Base-by-base conservation (phyloP, 2,329 filamentous ascomycete genomes). In the Fusarium stilboides region DNA sequence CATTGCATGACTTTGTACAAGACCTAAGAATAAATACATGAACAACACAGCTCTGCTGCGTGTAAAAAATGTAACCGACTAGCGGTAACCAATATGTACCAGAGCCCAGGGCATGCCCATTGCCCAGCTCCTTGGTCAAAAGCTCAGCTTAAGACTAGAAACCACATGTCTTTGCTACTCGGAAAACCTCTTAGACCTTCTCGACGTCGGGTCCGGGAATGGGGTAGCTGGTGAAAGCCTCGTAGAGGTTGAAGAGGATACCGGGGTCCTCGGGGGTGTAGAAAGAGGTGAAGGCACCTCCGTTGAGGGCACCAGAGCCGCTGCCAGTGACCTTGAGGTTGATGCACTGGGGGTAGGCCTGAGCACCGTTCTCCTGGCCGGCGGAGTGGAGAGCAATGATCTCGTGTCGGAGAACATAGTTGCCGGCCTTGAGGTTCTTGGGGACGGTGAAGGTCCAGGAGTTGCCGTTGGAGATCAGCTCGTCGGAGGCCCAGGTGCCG, bases 321-420 rank as follows among this genome's bases (percentile, higher is more conserved):
- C 77, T 75, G 40, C 84, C 84, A 46, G 78, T 81, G 49, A 86
- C 79, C 71, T 82, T 77, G 42, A 86, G 74, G 71, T 85, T 85
- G 62, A 85, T 77, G 72, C 85, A 87, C 78, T 85, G 83, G n/a
- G 85, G 84, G 74, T 87, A 87, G 57, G 80, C 78, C 75, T 87
- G 84, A 3, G 84, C 84, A 56, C 81, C 81, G 17, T 78, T 74
- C 52, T 49, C 54, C 39, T 76, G 69, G 6, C 78, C 81, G 15
- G 80, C 85, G 31, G 80, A 80, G 80, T 88, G 86, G 20, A 88
- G 82, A 20, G 82, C 85, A 54, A 88, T 85, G 74, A 87, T 85
- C 78, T 88, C 86, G 75, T 86, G 84, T 57, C 86, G 83, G 46
- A 86, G 80, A 57, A 88, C 83, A 70, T 88, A 88, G 70, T 86